Evolutionary conservation across 2,329 filamentous ascomycete genomes (phyloP).

Genomic region (Sporothrix curviconia): DNA sequence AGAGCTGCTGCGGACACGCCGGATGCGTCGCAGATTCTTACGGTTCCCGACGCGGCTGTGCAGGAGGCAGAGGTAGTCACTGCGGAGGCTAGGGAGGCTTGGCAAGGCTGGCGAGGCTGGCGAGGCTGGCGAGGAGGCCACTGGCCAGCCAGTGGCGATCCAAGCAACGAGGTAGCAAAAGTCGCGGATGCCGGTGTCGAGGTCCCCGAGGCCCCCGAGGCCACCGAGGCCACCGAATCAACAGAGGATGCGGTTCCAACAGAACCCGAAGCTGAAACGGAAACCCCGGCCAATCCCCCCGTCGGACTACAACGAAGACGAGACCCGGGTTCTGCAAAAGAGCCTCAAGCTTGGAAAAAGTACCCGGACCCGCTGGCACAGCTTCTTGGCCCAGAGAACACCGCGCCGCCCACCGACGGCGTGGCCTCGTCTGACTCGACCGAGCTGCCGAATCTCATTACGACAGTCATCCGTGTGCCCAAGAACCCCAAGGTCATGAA

Average conservation of each 20-base stretch:
- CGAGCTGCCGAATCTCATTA: conserved; percentile 58
- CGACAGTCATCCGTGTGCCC: conserved; percentile 67
- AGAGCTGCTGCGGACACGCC: conserved; percentile 54
- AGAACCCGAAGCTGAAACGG: conserved; percentile 22
- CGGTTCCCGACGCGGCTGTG: background rate
- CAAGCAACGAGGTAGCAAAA: no score
- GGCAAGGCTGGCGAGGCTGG: background rate
- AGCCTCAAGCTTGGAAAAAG: conserved; percentile 60
- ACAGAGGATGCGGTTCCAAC: conserved; percentile 22
- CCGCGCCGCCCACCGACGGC: conserved; percentile 62
- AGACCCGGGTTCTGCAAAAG: conserved; percentile 44
- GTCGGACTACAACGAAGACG: conserved; percentile 40
- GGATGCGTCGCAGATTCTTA: conserved; percentile 39
- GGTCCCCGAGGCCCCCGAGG: background rate
- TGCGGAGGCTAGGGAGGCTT: no score
- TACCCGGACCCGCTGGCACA: conserved; percentile 50
- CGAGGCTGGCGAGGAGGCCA: no score
- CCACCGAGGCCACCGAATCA: background rate
- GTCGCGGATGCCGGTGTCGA: background rate
- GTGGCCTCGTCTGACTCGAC: conserved; percentile 38
- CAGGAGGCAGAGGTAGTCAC: background rate
- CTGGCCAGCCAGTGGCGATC: no score
- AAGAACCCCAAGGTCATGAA: conserved; percentile 80
- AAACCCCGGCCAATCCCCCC: conserved; percentile 17
- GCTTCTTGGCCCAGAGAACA: conserved; percentile 55